Evolutionary conservation across 768 basidiomycete genomes (phyloP), one percentile per base, ranked within the genome.

Genomic region (Coprinopsis strossmayeri): DNA sequence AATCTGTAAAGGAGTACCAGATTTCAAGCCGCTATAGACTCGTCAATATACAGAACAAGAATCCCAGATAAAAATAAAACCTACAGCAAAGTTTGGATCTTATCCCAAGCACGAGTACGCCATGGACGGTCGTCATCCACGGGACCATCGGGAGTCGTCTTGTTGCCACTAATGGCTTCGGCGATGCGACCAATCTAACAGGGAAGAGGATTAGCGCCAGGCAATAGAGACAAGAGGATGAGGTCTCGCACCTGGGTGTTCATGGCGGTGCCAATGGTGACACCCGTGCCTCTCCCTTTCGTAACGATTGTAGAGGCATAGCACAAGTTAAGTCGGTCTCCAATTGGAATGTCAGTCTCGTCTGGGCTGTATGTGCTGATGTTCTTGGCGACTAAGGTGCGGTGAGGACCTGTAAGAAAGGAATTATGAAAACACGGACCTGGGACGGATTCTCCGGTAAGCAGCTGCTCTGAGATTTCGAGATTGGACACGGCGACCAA

Each of bases 391-490:
- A 78, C 69, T 68, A 37, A 21, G 34, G 20, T 18, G 7, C 11
- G 11, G 37, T 38, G 34, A 35, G 11, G 1, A 12, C 25, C 34
- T 3, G 37, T 44, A 20, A 15, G 13, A 43, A 15, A 40, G 34
- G 32, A 24, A n/a, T 34, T 2, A 43, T 10, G 10, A 12, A 20
- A 34, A 3, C 2, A 39, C 56, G 30, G 39, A 66, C 66, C 74
- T 37, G 76, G 77, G 28, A 77, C 54, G 12, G 72, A 72, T 58
- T 78, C 77, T 49, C 75, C 76, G 0, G 77, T 80, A 38, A 80
- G 61, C 12, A 78, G 64, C 21, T 74, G 73, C 53, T 80, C 77
- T 32, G 73, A 74, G 21, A 68, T 62, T 57, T 77, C 76, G 26
- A 77, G 62, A 53, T 75, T 73, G 15, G 71, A 71, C 5, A 69